Evolutionary conservation across 106 monocot species (phyloP).

Genomic region (Dendrobium chrysotoxum): DNA sequence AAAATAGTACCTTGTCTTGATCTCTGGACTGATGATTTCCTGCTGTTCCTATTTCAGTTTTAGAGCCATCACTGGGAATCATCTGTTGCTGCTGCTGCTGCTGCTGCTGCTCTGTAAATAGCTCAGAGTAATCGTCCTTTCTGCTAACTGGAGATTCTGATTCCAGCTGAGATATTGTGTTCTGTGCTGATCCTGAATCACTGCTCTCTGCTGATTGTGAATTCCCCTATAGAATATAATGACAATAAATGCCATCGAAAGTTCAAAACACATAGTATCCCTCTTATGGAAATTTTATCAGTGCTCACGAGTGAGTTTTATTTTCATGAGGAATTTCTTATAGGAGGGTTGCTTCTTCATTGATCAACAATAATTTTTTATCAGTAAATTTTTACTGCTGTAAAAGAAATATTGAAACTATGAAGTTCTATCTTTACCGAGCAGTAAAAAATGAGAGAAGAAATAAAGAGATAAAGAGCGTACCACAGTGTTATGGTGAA

Average conservation of each 20-base stretch:
- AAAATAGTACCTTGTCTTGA: slow-evolving; percentile 25
- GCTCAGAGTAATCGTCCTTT: slow-evolving; percentile 19
- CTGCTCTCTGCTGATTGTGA: slow-evolving; percentile 61
- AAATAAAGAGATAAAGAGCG: no score
- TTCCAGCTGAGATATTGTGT: slow-evolving; percentile 50
- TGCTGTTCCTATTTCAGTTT: slow-evolving; percentile 24
- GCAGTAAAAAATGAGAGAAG: no score
- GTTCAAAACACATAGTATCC: neutral
- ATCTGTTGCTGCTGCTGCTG: slow-evolving; percentile 20
- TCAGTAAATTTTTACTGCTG: no score
- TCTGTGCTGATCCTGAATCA: slow-evolving; percentile 74
- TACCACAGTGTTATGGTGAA: slow-evolving; percentile 30
- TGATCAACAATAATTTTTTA: no score
- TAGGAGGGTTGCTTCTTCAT: neutral
- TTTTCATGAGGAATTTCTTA: no score
- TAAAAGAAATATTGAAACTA: no score
- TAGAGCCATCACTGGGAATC: slow-evolving; percentile 25
- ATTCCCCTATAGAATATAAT: slow-evolving; percentile 24
- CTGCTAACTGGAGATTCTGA: slow-evolving; percentile 60
- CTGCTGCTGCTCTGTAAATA: neutral
- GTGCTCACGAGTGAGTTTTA: no score
- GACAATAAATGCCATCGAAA: neutral
- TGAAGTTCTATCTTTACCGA: no score
- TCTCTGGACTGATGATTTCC: slow-evolving; percentile 18
- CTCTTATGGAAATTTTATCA: no score